Conservation (phyloP, 768 basidiomycete species). For the Lyophyllum decastes region DNA sequence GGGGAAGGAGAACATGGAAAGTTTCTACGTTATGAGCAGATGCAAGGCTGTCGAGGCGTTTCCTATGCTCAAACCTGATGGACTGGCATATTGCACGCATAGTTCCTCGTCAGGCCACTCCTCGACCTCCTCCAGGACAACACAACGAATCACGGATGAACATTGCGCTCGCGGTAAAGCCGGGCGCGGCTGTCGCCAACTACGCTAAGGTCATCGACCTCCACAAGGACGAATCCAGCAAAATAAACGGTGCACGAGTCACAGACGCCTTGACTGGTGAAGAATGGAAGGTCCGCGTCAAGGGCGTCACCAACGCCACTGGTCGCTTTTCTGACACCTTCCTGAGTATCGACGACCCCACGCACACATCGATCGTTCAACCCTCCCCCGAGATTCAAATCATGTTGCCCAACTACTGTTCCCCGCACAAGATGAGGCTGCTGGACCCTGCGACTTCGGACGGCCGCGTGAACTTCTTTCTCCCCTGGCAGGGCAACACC, state of each 20-base stretch:
- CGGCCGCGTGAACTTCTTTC: constrained; percentile 97
- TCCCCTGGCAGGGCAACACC: constrained; percentile 97
- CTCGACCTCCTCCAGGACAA: constrained; percentile 58
- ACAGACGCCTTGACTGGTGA: constrained; percentile 83
- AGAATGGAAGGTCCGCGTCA: constrained; percentile 80
- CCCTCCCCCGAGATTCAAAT: constrained; percentile 94
- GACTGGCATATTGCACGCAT: constrained; percentile 66
- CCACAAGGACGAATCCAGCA: constrained; percentile 71
- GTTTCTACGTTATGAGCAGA: constrained; percentile 92
- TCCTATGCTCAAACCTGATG: constrained; percentile 93
- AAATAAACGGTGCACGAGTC: constrained; percentile 70
- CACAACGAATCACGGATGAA: constrained; percentile 99
- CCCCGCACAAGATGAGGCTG: constrained; percentile 92
- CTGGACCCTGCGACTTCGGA: constrained; percentile 95
- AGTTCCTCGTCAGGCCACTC: constrained; percentile 37
- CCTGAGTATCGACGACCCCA: constrained; percentile 75
- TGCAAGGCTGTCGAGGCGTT: constrained; percentile 93
- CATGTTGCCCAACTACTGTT: constrained; percentile 96
- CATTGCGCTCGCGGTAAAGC: constrained; percentile 89
- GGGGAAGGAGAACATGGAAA: constrained; percentile 96
- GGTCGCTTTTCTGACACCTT: constrained; percentile 92
- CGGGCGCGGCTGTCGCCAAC: constrained; percentile 89
- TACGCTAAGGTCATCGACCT: constrained; percentile 84
- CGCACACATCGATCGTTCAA: constrained; percentile 85
- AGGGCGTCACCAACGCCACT: constrained; percentile 95